Evolutionary conservation across 1,139 yeast species (phyloP).

Genomic region (Trichomonascaceae sp.): DNA sequence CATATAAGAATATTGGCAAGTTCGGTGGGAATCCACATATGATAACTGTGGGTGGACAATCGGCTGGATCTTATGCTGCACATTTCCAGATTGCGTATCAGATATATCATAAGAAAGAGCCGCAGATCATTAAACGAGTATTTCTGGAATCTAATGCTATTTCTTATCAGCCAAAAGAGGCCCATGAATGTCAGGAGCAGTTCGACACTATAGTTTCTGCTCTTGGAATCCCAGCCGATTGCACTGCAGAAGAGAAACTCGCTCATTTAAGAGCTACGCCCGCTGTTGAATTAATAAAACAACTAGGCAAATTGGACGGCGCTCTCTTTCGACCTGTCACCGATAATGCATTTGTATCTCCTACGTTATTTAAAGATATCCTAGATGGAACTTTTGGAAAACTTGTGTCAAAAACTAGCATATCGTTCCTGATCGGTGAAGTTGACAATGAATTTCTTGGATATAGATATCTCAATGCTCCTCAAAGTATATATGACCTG

Average conservation of each 20-base stretch:
- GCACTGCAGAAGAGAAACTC: slow-evolving; percentile 22
- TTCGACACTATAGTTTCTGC: slow-evolving; percentile 32
- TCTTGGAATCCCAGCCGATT: slow-evolving; percentile 15
- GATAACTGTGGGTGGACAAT: slow-evolving; percentile 36
- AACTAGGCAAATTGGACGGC: slow-evolving; percentile 28
- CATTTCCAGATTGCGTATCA: slow-evolving; percentile 37
- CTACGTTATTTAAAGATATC: slow-evolving; percentile 30
- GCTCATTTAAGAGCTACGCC: slow-evolving; percentile 23
- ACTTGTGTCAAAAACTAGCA: slow-evolving; percentile 23
- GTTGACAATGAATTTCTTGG: slow-evolving; percentile 35
- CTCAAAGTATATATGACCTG: slow-evolving; percentile 56
- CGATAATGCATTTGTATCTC: slow-evolving; percentile 34
- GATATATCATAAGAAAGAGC: slow-evolving; percentile 32
- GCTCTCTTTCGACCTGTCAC: slow-evolving; percentile 40
- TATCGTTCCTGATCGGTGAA: slow-evolving; percentile 35
- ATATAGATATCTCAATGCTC: slow-evolving; percentile 38
- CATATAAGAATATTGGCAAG: slow-evolving; percentile 25
- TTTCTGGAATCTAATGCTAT: slow-evolving; percentile 34
- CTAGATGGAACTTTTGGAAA: slow-evolving; percentile 33
- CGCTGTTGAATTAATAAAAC: slow-evolving; percentile 25
- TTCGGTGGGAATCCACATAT: slow-evolving; percentile 39
- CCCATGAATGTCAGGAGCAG: slow-evolving; percentile 33
- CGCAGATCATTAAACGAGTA: slow-evolving; percentile 36
- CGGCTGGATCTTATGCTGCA: slow-evolving; percentile 34
- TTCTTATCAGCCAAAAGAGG: slow-evolving; percentile 35